Percentiles rank a stretch among this genome's conserved stretches.
Conservation (phyloP, 1,284 basidiomycete species). For the Sphagnurus paluster region DNA sequence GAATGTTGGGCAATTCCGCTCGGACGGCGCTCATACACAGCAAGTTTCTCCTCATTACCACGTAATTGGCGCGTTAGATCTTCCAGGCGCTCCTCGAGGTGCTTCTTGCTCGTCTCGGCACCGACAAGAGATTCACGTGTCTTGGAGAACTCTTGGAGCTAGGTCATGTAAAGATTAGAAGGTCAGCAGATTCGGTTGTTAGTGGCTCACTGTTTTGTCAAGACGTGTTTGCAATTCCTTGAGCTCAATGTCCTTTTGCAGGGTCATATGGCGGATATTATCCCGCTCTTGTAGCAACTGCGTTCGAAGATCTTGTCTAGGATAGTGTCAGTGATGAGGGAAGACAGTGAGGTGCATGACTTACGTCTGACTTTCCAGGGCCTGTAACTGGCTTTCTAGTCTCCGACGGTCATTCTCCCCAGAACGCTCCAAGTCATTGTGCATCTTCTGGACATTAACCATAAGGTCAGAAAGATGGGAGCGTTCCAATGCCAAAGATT, state of each 20-base stretch:
- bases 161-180: constrained; percentile 5
- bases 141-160: constrained; percentile 67
- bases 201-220: constrained; percentile 68
- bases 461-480: constrained; percentile 85
- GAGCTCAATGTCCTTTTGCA: constrained; percentile 81
- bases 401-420: constrained; percentile 79
- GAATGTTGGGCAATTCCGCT: constrained; percentile 32
- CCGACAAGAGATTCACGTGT: constrained; percentile 74
- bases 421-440: constrained; percentile 81
- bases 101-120: constrained; percentile 80
- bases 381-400: constrained; percentile 78
- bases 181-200: neutral
- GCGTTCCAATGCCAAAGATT: constrained; percentile 75
- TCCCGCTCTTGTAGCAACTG: constrained; percentile 85
- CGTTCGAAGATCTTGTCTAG: constrained; percentile 69
- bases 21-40: constrained; percentile 80
- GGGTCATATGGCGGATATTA: constrained; percentile 63
- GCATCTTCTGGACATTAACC: constrained; percentile 87
- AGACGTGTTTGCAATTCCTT: constrained; percentile 76
- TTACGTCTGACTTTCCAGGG: constrained; percentile 78
- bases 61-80: constrained; percentile 73
- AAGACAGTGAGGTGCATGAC: constrained; percentile 24
- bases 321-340: constrained; percentile 1
- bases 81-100: constrained; percentile 76
- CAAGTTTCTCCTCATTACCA: constrained; percentile 79